phyloP scores from a whole-genome alignment of 1,284 basidiomycete genomes.

The Cutaneotrichosporon mucoides region DNA sequence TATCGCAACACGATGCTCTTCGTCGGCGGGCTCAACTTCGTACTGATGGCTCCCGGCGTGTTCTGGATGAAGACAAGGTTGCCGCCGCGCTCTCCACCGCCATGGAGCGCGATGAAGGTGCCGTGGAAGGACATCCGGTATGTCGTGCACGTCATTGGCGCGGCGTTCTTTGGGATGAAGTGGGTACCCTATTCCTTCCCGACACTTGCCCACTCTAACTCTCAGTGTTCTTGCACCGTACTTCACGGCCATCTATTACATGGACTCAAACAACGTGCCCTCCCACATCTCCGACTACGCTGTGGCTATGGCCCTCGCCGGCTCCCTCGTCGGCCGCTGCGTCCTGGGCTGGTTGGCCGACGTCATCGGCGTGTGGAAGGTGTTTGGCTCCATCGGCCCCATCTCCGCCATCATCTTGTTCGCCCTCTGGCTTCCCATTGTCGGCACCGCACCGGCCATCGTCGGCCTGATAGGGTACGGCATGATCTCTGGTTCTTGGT shows the following conservation, averaged over 20 bases:
- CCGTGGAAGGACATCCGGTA: constrained; percentile 36
- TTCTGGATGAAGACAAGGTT: constrained; percentile 41
- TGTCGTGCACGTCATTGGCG: constrained; percentile 28
- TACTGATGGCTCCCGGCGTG: constrained; percentile 37
- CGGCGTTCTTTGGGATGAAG: constrained; percentile 31
- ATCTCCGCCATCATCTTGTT: constrained; percentile 28
- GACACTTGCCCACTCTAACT: constrained; percentile 3
- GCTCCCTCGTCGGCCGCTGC: constrained; percentile 40
- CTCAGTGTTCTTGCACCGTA: constrained; percentile 32
- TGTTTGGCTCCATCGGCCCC: constrained; percentile 29
- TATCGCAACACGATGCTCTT: constrained; percentile 43
- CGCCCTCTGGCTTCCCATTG: constrained; percentile 37
- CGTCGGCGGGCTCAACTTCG: constrained; percentile 40
- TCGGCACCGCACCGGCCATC: constrained; percentile 32
- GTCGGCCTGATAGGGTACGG: constrained; percentile 41
- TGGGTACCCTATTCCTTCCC: constrained; percentile 13
- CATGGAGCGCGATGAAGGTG: constrained; percentile 26
- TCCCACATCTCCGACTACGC: constrained; percentile 30
- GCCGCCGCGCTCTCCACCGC: constrained; percentile 35
- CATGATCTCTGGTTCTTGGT: constrained; percentile 36
- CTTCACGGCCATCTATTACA: constrained; percentile 32
- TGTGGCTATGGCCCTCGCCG: constrained; percentile 37
- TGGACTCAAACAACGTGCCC: constrained; percentile 26
- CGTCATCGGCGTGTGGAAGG: constrained; percentile 36
- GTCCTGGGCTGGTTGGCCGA: constrained; percentile 36